Conservation (phyloP, 306 rosid genomes). For the Canavalia ensiformis region DNA sequence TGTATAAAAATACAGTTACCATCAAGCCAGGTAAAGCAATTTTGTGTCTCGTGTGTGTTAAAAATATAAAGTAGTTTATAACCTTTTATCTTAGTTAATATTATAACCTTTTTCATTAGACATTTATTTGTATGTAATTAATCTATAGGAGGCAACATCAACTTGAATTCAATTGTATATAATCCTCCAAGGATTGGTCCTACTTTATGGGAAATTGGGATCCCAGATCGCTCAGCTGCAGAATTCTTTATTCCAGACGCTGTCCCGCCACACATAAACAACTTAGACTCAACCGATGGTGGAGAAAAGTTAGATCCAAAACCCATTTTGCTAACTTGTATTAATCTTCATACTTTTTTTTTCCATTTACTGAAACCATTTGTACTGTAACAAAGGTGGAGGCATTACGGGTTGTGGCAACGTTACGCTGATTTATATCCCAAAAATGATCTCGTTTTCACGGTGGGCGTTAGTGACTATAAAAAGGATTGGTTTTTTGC, state of each 20-base stretch:
- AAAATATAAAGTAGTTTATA: background rate
- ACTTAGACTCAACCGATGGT: constrained; percentile 23
- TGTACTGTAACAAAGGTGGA: constrained; percentile 51
- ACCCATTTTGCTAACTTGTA: background rate
- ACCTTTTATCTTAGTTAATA: no score
- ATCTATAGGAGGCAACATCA: constrained; percentile 54
- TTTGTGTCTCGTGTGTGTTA: background rate
- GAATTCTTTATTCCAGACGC: constrained; percentile 78
- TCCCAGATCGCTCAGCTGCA: constrained; percentile 81
- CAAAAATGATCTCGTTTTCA: constrained; percentile 59
- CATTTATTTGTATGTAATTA: background rate
- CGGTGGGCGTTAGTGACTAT: constrained; percentile 43
- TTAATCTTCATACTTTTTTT: background rate
- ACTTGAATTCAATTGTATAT: constrained; percentile 54
- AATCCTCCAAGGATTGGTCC: constrained; percentile 85
- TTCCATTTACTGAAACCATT: background rate
- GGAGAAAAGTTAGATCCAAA: constrained; percentile 52
- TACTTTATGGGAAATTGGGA: constrained; percentile 87
- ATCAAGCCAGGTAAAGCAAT: constrained; percentile 59
- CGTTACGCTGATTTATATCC: constrained; percentile 69
- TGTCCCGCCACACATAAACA: constrained; percentile 56
- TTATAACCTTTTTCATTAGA: background rate
- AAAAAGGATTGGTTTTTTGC: constrained; percentile 69
- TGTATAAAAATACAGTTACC: constrained; percentile 50
- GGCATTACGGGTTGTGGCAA: constrained; percentile 80